Percentiles rank a stretch among this genome's conserved stretches.
These are phyloP conservation scores for Mortierella alpina DNA, from an alignment of 192 early-diverging fungal species.

Conservation along the genomic window DNA sequence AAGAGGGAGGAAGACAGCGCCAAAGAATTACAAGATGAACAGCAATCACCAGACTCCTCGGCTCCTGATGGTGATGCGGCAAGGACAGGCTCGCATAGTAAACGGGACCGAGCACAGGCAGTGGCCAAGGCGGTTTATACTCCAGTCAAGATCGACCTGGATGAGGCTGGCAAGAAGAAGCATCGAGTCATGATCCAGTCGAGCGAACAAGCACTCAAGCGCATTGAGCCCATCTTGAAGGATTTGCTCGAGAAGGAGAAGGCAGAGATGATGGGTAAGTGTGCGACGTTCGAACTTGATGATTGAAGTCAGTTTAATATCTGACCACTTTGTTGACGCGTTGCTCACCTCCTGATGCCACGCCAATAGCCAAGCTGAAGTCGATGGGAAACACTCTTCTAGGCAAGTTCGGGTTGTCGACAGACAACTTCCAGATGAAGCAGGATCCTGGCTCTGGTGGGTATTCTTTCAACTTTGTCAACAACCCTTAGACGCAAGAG, in stretches of 20 bases:
- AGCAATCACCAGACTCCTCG: background rate
- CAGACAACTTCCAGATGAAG: slow-evolving; percentile 77
- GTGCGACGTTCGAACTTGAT: background rate
- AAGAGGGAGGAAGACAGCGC: slow-evolving; percentile 2
- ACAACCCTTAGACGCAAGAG: slow-evolving; percentile 52
- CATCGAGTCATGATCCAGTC: slow-evolving; percentile 46
- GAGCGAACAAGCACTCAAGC: slow-evolving; percentile 54
- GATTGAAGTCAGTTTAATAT: background rate
- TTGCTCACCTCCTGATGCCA: background rate
- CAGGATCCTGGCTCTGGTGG: slow-evolving; percentile 64
- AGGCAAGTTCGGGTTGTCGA: slow-evolving; percentile 80
- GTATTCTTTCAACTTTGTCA: slow-evolving; percentile 74
- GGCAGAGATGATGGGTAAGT: slow-evolving; percentile 70
- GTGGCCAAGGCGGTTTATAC: background rate
- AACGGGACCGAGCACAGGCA: background rate
- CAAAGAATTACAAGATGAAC: background rate
- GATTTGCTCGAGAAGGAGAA: slow-evolving; percentile 70
- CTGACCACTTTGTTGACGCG: background rate
- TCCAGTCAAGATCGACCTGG: slow-evolving; percentile 24
- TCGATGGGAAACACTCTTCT: slow-evolving; percentile 76
- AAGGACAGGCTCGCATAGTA: too few relatives aligned
- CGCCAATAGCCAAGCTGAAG: slow-evolving; percentile 67
- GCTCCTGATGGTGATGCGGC: too few relatives aligned
- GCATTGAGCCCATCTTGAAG: slow-evolving; percentile 62
- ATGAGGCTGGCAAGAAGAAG: slow-evolving; percentile 53